A percentile compares a stretch with the other conserved stretches of the same genome.
Conservation (phyloP, 208 protist species). For the Vickermania ingenoplastis region DNA sequence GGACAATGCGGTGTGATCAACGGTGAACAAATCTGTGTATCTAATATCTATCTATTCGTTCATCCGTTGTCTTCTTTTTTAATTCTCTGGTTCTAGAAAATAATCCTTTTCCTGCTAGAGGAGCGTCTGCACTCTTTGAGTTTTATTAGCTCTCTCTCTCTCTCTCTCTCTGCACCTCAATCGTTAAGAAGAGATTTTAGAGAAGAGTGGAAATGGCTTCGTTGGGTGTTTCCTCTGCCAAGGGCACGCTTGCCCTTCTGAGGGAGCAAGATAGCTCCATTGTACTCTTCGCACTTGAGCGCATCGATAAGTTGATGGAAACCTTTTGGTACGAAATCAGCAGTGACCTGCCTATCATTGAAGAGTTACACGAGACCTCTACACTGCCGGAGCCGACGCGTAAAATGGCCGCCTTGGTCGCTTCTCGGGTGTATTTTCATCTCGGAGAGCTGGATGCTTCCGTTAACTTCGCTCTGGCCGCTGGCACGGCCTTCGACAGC, state of each 20-base stretch:
- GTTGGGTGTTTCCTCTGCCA: slow-evolving; percentile 54
- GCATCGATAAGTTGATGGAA: slow-evolving; percentile 65
- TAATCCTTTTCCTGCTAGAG: too few species aligned
- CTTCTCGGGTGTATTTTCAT: slow-evolving; percentile 97
- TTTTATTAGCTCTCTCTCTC: too few species aligned
- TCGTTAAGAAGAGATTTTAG: too few species aligned
- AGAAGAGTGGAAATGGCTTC: background rate
- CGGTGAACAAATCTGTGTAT: too few species aligned
- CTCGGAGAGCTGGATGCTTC: slow-evolving; percentile 93
- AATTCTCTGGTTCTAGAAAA: too few species aligned
- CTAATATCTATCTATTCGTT: too few species aligned
- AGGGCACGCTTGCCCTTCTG: slow-evolving; percentile 75
- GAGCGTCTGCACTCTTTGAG: too few species aligned
- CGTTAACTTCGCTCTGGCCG: slow-evolving; percentile 91
- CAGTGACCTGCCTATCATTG: slow-evolving; percentile 63
- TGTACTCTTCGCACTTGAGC: slow-evolving; percentile 67
- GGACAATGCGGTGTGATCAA: too few species aligned
- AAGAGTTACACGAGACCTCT: slow-evolving; percentile 65
- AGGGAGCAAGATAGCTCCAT: slow-evolving; percentile 58
- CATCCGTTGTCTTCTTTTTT: too few species aligned
- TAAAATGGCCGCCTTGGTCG: slow-evolving; percentile 84
- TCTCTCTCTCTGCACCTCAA: too few species aligned
- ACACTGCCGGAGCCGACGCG: slow-evolving; percentile 49
- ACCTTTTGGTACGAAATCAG: slow-evolving; percentile 88
- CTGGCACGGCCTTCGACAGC: slow-evolving; percentile 93